These are phyloP conservation scores for Ascochyta koolunga DNA, from an alignment of 2,329 filamentous ascomycete genomes.

Conservation along the genomic window DNA sequence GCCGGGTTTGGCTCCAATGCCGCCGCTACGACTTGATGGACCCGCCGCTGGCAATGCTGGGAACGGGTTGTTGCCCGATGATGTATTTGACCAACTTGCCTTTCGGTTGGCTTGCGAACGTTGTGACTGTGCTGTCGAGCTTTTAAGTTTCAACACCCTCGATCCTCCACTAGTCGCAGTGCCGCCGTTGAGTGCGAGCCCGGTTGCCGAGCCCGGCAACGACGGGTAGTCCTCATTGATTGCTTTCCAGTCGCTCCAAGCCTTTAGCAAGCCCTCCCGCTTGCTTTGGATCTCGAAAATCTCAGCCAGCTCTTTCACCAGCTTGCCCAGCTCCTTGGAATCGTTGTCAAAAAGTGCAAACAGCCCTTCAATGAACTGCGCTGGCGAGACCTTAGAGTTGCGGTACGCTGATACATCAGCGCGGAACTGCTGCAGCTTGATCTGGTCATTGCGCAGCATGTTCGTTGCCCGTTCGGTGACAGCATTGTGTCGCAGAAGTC, in stretches of 20 bases:
- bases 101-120: conserved; percentile 63
- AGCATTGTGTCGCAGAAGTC: conserved; percentile 77
- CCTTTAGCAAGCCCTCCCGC: conserved; percentile 73
- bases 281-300: conserved; percentile 86
- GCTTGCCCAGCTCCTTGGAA: conserved; percentile 80
- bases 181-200: conserved; percentile 47
- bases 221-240: conserved; percentile 96
- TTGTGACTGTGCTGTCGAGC: conserved; percentile 70
- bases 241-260: conserved; percentile 94
- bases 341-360: conserved; percentile 86
- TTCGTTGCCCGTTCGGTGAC: conserved; percentile 85
- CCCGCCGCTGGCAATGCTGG: conserved; percentile 39
- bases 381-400: conserved; percentile 69
- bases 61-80: conserved; percentile 39
- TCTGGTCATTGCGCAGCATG: conserved; percentile 76
- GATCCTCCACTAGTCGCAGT: conserved; percentile 60
- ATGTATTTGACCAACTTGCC: conserved; percentile 63
- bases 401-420: conserved; percentile 79
- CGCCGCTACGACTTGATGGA: conserved; percentile 22
- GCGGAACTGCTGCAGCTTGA: conserved; percentile 80
- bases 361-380: conserved; percentile 83
- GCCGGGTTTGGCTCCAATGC: conserved; percentile 45
- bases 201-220: conserved; percentile 69
- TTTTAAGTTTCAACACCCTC: conserved; percentile 72
- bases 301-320: conserved; percentile 89